Percentiles rank a stretch among this genome's conserved stretches.
phyloP scores from a whole-genome alignment of 1,284 basidiomycete species.

The Rugosomyces carneus region DNA sequence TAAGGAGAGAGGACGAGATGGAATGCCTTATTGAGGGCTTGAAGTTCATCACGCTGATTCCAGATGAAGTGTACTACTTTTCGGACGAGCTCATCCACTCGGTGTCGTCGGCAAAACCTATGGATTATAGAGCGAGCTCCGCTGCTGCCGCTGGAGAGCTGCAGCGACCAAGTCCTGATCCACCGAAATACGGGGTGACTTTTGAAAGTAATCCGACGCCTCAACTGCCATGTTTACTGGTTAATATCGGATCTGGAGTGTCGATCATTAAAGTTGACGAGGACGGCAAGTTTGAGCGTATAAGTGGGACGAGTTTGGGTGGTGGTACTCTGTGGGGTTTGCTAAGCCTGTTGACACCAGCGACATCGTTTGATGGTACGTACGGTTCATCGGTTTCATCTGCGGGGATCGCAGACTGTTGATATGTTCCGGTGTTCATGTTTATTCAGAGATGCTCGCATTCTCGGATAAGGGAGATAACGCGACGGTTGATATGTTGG shows the following conservation, averaged over 20 bases:
- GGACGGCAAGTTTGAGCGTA: constrained; percentile 92
- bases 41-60: constrained; percentile 95
- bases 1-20: constrained; percentile 96
- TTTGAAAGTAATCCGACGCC: constrained; percentile 80
- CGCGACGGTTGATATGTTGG: constrained; percentile 94
- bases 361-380: constrained; percentile 90
- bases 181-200: constrained; percentile 85
- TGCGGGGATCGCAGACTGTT: constrained; percentile 5
- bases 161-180: constrained; percentile 88
- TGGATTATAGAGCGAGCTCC: background rate
- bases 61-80: constrained; percentile 98
- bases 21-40: constrained; percentile 96
- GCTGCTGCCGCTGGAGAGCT: constrained; percentile 28
- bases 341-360: constrained; percentile 89
- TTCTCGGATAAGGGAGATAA: constrained; percentile 95
- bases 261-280: constrained; percentile 97
- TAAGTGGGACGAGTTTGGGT: constrained; percentile 94
- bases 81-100: constrained; percentile 94
- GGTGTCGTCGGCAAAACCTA: constrained; percentile 35
- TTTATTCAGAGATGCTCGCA: constrained; percentile 82
- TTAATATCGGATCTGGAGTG: constrained; percentile 98
- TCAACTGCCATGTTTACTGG: constrained; percentile 92
- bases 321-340: constrained; percentile 99
- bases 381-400: constrained; percentile 25
- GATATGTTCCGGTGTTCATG: constrained; percentile 3